phyloP scores from a whole-genome alignment of 768 basidiomycete genomes.

The Lactarius sanguifluus region DNA sequence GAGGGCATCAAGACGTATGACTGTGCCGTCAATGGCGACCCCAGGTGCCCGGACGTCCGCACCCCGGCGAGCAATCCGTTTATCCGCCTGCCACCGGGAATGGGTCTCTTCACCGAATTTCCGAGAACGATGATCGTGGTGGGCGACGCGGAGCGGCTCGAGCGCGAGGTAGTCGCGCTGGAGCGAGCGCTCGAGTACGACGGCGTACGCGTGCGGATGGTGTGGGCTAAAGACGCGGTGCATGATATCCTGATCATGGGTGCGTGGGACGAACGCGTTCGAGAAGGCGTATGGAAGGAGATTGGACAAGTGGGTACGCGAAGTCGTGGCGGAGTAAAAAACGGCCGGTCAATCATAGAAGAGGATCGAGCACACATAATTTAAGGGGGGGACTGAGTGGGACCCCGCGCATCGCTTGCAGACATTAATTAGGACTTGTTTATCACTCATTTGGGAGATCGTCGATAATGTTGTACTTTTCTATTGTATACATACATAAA shows the following conservation, averaged over 20 bases:
- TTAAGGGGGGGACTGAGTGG: neutral
- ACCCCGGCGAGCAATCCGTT: conserved; percentile 31
- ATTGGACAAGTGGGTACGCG: conserved; percentile 25
- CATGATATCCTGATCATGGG: conserved; percentile 29
- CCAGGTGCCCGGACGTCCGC: conserved; percentile 7
- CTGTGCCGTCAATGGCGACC: conserved; percentile 32
- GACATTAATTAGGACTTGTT: neutral
- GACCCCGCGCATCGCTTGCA: neutral
- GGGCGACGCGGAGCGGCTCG: conserved; percentile 53
- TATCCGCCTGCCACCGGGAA: conserved; percentile 37
- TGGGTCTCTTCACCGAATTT: conserved; percentile 47
- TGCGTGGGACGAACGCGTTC: conserved; percentile 27
- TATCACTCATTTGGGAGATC: neutral
- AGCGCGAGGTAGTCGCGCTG: conserved; percentile 43
- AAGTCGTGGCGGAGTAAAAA: conserved; percentile 12
- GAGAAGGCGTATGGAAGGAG: conserved; percentile 29
- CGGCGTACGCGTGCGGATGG: conserved; percentile 31
- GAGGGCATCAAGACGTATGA: conserved; percentile 30
- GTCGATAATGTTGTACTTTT: neutral
- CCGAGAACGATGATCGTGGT: conserved; percentile 47
- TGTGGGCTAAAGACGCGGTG: conserved; percentile 29
- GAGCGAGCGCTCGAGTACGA: conserved; percentile 27
- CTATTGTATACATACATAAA: neutral
- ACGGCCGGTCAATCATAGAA: neutral
- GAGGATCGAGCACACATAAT: neutral